A percentile compares a stretch with the other conserved stretches of the same genome.
Evolutionary conservation across 495 filamentous ascomycete genomes (phyloP).

Genomic region (Aspergillus leporis): DNA sequence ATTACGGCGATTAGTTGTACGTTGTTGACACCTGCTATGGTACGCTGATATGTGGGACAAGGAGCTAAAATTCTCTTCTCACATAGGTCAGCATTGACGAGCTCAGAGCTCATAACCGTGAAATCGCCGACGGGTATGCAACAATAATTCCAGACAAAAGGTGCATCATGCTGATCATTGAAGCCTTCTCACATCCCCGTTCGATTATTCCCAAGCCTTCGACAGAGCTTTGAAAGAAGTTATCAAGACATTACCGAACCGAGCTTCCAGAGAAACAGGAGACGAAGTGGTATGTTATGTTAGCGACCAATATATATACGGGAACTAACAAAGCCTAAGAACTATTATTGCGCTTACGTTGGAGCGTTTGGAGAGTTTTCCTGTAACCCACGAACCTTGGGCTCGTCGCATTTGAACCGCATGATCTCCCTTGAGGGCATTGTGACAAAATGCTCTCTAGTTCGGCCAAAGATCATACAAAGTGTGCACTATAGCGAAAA

Average conservation of each 20-base stretch:
- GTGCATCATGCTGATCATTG: neutral
- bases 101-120: slow-evolving; percentile 83
- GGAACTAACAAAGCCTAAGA: slow-evolving; percentile 33
- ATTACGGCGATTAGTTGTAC: slow-evolving; percentile 64
- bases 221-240: slow-evolving; percentile 86
- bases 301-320: neutral
- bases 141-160: neutral
- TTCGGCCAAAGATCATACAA: slow-evolving; percentile 94
- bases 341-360: slow-evolving; percentile 93
- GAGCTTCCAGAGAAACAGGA: slow-evolving; percentile 56
- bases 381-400: slow-evolving; percentile 91
- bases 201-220: slow-evolving; percentile 85
- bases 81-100: slow-evolving; percentile 89
- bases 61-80: slow-evolving; percentile 17
- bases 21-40: slow-evolving; percentile 15
- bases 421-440: slow-evolving; percentile 99
- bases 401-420: slow-evolving; percentile 84
- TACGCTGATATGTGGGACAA: neutral
- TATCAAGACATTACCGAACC: slow-evolving; percentile 71
- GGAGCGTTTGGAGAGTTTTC: slow-evolving; percentile 94
- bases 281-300: slow-evolving; percentile 57
- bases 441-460: slow-evolving; percentile 92
- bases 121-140: slow-evolving; percentile 77
- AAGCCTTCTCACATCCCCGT: slow-evolving; percentile 77
- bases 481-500: slow-evolving; percentile 94